A percentile compares a stretch with the other conserved stretches of the same genome.
Evolutionary conservation across 2,329 filamentous ascomycete genomes (phyloP).

Genomic region (Diaporthe longicolla): DNA sequence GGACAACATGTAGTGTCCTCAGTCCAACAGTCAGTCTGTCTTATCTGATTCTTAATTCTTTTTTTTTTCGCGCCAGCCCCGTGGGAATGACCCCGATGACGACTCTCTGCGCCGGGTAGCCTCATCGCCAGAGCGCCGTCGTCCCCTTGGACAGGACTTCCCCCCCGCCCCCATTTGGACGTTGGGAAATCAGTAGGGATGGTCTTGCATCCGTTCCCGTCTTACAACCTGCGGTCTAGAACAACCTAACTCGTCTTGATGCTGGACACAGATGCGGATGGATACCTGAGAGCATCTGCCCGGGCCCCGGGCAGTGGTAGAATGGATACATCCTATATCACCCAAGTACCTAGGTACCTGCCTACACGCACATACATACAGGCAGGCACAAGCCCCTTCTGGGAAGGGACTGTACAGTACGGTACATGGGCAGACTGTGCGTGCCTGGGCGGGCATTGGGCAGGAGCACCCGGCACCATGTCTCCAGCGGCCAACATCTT

Average conservation of each 20-base stretch:
- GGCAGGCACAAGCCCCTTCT: not conserved
- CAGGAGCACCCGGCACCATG: not conserved
- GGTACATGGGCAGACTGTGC: conserved; percentile 12
- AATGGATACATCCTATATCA: no score
- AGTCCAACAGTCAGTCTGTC: not conserved
- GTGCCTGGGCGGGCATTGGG: conserved; percentile 14
- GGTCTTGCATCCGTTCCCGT: conserved; percentile 10
- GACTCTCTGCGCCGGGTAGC: conserved; percentile 11
- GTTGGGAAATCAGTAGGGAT: not conserved
- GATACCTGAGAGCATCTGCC: not conserved
- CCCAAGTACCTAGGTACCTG: no score
- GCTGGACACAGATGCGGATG: not conserved
- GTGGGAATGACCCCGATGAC: not conserved
- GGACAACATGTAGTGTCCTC: not conserved
- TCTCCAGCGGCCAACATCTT: not conserved
- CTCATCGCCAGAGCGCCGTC: conserved; percentile 15
- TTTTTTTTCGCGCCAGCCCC: not conserved
- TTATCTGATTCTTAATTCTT: not conserved
- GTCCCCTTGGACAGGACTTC: not conserved
- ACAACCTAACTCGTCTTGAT: no score
- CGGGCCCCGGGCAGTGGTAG: not conserved
- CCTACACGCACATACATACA: not conserved
- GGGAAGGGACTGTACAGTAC: not conserved
- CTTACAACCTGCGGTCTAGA: not conserved
- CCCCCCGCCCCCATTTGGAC: not conserved